phyloP scores from a whole-genome alignment of 1,284 basidiomycete species.

The Takashimella koratensis region DNA sequence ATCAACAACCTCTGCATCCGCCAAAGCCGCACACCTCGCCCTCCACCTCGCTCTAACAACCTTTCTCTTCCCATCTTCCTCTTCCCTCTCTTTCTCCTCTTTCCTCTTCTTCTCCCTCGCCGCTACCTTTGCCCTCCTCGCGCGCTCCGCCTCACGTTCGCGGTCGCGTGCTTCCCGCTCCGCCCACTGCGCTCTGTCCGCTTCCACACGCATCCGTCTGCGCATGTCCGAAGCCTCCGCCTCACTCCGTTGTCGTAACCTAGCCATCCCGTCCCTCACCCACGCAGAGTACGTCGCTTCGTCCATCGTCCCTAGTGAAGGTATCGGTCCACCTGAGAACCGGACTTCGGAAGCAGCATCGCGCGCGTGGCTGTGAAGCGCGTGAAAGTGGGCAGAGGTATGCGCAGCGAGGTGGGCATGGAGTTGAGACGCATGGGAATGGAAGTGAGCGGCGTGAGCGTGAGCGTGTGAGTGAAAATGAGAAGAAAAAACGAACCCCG shows the following conservation, averaged over 20 bases:
- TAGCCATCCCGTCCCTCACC: constrained; percentile 27
- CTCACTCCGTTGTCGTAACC: constrained; percentile 15
- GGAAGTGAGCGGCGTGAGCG: neutral
- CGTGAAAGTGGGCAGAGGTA: neutral
- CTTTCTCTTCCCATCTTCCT: constrained; percentile 9
- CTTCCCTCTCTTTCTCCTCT: neutral
- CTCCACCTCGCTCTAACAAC: constrained; percentile 15
- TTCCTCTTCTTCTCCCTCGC: neutral
- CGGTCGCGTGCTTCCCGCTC: neutral
- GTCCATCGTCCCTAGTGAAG: constrained; percentile 25
- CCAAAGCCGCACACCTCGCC: constrained; percentile 16
- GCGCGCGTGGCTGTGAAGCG: neutral
- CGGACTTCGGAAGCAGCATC: constrained; percentile 15
- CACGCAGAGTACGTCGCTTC: constrained; percentile 27
- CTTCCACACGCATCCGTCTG: neutral
- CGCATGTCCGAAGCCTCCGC: constrained; percentile 6
- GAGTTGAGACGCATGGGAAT: neutral
- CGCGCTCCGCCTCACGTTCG: neutral
- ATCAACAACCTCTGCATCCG: constrained; percentile 16
- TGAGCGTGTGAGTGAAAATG: neutral
- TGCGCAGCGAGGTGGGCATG: neutral
- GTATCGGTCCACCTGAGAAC: constrained; percentile 12
- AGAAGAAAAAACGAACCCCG: neutral
- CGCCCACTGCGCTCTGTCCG: neutral
- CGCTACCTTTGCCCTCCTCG: neutral